Conservation (phyloP, 192 early-diverging fungal genomes). For the Coemansia sp. region DNA sequence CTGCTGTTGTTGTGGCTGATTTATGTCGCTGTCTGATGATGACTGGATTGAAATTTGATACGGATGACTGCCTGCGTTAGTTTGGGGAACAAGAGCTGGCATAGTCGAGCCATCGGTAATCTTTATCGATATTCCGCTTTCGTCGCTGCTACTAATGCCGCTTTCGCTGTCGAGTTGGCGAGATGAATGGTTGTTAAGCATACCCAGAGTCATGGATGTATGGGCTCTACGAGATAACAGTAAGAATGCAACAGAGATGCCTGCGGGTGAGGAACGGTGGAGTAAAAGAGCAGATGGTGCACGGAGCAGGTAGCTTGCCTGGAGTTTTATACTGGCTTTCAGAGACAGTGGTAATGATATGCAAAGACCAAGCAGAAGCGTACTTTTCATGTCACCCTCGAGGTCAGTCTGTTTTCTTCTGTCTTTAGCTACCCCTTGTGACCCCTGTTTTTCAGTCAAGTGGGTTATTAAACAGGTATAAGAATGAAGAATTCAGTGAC, state of each 20-base stretch:
- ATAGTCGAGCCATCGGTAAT: background rate
- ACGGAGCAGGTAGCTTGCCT: conserved; percentile 1
- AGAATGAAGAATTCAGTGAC: background rate
- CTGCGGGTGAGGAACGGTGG: background rate
- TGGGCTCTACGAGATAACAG: conserved; percentile 2
- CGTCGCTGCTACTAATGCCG: background rate
- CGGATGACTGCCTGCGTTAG: too few relatives aligned
- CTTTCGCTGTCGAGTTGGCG: conserved; percentile 3
- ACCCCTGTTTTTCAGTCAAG: too few relatives aligned
- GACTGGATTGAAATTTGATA: too few relatives aligned
- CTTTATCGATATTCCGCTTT: conserved; percentile 6
- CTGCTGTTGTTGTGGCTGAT: too few relatives aligned
- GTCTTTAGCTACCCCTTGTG: too few relatives aligned
- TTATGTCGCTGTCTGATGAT: too few relatives aligned
- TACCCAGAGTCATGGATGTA: background rate
- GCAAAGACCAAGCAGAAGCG: background rate
- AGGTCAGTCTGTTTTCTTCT: background rate
- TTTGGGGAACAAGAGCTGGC: too few relatives aligned
- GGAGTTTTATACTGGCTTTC: background rate
- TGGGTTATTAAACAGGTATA: background rate
- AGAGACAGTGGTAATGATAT: conserved; percentile 1
- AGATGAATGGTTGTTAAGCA: background rate
- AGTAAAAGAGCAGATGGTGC: background rate
- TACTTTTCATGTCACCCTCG: background rate
- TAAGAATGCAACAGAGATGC: conserved; percentile 6